Conservation (phyloP, 306 rosid species). For the Vicia faba region DNA sequence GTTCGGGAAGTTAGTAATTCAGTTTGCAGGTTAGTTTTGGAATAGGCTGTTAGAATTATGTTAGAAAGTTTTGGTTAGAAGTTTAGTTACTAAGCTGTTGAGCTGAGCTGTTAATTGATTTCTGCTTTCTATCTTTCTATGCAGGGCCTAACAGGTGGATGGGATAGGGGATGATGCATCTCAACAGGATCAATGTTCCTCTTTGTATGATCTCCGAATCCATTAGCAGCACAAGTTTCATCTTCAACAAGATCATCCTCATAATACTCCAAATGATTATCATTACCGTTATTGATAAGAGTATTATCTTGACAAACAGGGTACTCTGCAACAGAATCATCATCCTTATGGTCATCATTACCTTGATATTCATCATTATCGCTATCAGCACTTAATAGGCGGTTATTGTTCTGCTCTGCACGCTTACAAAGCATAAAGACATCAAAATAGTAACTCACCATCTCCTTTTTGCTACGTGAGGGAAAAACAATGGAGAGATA, state of each 20-base stretch:
- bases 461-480: constrained; percentile 66
- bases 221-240: constrained; percentile 38
- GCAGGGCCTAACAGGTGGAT: too few species aligned
- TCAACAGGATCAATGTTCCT: constrained; percentile 28
- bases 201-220: constrained; percentile 23
- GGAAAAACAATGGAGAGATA: constrained; percentile 61
- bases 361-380: constrained; percentile 92
- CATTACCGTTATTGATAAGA: constrained; percentile 36
- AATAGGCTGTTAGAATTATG: too few species aligned
- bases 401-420: constrained; percentile 76
- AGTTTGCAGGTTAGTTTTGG: too few species aligned
- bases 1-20: too few species aligned
- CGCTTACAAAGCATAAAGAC: constrained; percentile 83
- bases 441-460: constrained; percentile 87
- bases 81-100: too few species aligned
- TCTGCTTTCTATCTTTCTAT: too few species aligned
- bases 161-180: constrained; percentile 26
- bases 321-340: constrained; percentile 71
- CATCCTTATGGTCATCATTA: constrained; percentile 63
- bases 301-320: constrained; percentile 47
- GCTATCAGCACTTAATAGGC: constrained; percentile 61
- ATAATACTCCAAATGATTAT: constrained; percentile 44
- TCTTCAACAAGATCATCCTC: constrained; percentile 49
- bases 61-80: too few species aligned
- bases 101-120: too few species aligned